Percentiles rank a stretch among this genome's conserved stretches.
These are phyloP conservation scores for Musa itinerans DNA, from an alignment of 176 grass and related monocot species.

Conservation along the genomic window DNA sequence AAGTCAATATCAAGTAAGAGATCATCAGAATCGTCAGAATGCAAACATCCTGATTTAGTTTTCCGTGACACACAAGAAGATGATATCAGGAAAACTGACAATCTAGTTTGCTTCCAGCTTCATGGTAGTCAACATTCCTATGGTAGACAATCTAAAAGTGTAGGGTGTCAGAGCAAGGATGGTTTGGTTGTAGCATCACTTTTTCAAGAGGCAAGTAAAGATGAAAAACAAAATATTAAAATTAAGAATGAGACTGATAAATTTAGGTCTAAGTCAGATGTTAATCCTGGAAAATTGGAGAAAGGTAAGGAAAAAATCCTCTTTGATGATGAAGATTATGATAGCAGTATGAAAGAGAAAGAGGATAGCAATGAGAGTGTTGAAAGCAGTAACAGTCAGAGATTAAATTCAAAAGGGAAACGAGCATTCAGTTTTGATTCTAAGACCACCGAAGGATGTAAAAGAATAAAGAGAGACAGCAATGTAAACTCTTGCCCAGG, in stretches of 20 bases:
- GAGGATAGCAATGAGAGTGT: conserved; percentile 76
- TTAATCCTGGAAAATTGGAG: conserved; percentile 17
- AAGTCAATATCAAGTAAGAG: neutral
- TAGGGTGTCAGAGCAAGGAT: conserved; percentile 1
- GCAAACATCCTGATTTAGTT: neutral
- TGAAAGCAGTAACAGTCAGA: conserved; percentile 53
- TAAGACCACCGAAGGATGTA: conserved; percentile 31
- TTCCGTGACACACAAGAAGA: neutral
- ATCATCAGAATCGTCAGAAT: neutral
- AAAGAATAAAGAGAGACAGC: conserved; percentile 44
- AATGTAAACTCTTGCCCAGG: conserved; percentile 39
- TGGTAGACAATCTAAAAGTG: conserved; percentile 12
- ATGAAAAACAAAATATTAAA: conserved; percentile 20
- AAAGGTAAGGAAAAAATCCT: conserved; percentile 80
- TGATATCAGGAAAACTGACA: neutral
- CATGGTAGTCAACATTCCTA: neutral
- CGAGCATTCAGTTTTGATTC: conserved; percentile 21
- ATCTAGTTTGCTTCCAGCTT: conserved; percentile 12
- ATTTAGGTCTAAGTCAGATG: neutral
- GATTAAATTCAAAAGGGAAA: conserved; percentile 43
- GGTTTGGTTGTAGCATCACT: neutral
- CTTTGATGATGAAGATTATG: conserved; percentile 30
- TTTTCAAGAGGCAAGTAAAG: conserved; percentile 14
- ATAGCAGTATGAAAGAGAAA: conserved; percentile 31
- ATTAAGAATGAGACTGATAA: conserved; percentile 19